Evolutionary conservation across 257 asterid genomes (phyloP).

Genomic region (Fraxinus excelsior): DNA sequence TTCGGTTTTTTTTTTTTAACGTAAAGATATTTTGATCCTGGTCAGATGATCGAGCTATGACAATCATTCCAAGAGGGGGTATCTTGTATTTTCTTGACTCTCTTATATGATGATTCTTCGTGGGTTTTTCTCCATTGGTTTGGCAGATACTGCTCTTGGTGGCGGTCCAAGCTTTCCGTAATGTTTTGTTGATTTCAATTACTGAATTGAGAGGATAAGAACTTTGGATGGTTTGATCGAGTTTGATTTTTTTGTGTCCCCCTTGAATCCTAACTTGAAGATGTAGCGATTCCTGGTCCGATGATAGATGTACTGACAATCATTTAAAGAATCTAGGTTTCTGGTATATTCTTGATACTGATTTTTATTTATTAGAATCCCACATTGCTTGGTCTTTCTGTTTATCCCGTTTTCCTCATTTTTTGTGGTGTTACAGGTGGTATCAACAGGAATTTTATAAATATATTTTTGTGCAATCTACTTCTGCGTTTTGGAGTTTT

Average conservation of each 20-base stretch:
- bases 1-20: background rate
- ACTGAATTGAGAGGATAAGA: background rate
- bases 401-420: too few species aligned
- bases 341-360: background rate
- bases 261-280: background rate
- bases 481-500: too few species aligned
- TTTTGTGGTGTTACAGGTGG: too few species aligned
- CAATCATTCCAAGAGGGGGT: background rate
- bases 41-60: background rate
- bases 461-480: too few species aligned
- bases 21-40: background rate
- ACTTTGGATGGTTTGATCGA: background rate
- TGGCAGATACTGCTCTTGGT: too few species aligned
- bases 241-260: background rate
- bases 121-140: background rate
- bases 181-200: background rate
- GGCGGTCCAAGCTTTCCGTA: too few species aligned
- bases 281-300: background rate
- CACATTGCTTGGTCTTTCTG: background rate
- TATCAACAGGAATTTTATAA: too few species aligned
- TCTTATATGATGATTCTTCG: background rate
- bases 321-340: background rate
- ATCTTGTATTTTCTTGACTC: background rate
- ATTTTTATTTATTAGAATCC: too few species aligned
- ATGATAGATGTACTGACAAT: background rate